Conservation (phyloP, 148 eudicot genomes). For the Vaccinium myrtillus region DNA sequence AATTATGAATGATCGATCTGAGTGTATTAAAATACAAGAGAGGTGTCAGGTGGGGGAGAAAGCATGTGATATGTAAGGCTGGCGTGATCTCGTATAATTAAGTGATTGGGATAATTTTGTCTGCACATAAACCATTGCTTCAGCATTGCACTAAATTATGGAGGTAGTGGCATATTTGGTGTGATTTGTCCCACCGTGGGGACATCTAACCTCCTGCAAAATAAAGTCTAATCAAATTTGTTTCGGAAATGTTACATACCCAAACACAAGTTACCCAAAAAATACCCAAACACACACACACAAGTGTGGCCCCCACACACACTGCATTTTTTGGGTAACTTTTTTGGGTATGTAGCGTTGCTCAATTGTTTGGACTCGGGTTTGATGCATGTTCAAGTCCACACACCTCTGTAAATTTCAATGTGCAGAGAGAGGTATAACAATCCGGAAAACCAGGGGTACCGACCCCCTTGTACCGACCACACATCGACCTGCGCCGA, state of each 20-base stretch:
- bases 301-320: no score
- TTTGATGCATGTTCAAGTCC: not conserved
- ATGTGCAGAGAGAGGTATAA: no score
- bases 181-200: not conserved
- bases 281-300: no score
- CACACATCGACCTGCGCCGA: no score
- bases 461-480: no score
- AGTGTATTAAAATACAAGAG: not conserved
- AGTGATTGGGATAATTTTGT: slow-evolving; percentile 47
- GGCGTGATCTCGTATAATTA: slow-evolving; percentile 14
- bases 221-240: not conserved
- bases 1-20: not conserved
- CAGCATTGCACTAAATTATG: not conserved
- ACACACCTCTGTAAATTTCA: no score
- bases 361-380: no score
- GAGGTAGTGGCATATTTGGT: not conserved
- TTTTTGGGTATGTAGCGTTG: no score
- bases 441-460: no score
- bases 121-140: slow-evolving; percentile 23
- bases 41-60: not conserved
- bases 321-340: no score
- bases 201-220: not conserved
- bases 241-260: no score
- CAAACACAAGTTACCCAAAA: no score
- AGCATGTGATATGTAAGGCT: slow-evolving; percentile 33